These are phyloP conservation scores for Colletotrichum sp. DNA, from an alignment of 2,329 filamentous ascomycete species.

Conservation along the genomic window DNA sequence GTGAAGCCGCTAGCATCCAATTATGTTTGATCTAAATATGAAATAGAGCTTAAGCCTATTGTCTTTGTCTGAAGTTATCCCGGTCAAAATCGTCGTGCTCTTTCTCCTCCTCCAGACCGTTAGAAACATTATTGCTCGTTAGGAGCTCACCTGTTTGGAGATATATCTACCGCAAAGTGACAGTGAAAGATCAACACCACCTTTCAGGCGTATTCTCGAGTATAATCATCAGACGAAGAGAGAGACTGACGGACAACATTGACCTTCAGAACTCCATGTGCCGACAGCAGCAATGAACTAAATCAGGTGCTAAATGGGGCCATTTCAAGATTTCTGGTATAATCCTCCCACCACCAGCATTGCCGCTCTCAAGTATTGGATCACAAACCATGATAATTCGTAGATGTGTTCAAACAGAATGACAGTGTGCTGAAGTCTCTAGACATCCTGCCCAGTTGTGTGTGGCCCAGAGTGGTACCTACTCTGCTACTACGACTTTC, in stretches of 20 bases:
- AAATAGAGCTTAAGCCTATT: rapidly evolving
- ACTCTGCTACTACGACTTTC: too few species aligned
- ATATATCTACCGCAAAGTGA: not conserved
- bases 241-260: rapidly evolving
- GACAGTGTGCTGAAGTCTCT: not conserved
- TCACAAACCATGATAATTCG: not conserved
- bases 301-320: rapidly evolving
- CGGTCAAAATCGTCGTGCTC: not conserved
- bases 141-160: not conserved
- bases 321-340: not conserved
- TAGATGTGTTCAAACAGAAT: not conserved
- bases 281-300: rapidly evolving
- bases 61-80: rapidly evolving
- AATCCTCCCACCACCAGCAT: rapidly evolving
- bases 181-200: not conserved
- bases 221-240: not conserved
- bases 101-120: not conserved
- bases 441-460: rapidly evolving
- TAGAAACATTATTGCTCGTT: rapidly evolving
- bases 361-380: rapidly evolving
- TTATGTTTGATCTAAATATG: not conserved
- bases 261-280: not conserved
- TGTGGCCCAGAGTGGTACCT: not conserved
- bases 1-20: not conserved
- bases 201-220: not conserved